Base-by-base conservation (phyloP, 805 yeast species). In the Alloascoidea africana region DNA sequence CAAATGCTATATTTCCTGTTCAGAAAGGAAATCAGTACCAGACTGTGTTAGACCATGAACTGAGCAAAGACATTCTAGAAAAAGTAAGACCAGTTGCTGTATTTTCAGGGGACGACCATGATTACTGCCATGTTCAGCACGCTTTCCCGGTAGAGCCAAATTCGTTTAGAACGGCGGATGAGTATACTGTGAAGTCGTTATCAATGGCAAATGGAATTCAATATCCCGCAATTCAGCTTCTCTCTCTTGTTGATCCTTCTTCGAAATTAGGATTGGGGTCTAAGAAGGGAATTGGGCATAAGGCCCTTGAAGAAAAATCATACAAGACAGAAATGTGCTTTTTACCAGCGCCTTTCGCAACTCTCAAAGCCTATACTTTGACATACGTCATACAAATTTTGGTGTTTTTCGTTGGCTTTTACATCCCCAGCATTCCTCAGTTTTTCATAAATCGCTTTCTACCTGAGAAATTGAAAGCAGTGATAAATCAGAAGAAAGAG, bases 41-140 rank as follows among this genome's bases (percentile, higher is more conserved):
- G 56, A 87, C 95, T 0, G 89, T 83, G n/a, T 64, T 91, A 5
- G 80, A 76, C 37, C 60, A 68, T 18, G 68, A 66, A 2, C 49
- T 79, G 3, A 62, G 89, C 0, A 65, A 71, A 32, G 66, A 70
- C 15, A 64, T 91, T 3, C 56, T 91, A 34, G 48, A 63, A 4
- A 60, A 56, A 5, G 53, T 89, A 1, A 58, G 67, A 35, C 99
- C 99, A 0, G 63, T 63, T 13, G 55, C 76, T 6, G 65, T 82
- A 3, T 83, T 86, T 50, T 74, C 93, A 4, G 99, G 98, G 1
- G 99, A 91, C 54, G 98, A 91, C 54, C 99, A 91, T 59, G 98
- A 91, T 54, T 86, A 84, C 47, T 91, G 99, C 54, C 84, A 81
- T 45, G 67, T 79, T 18, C 58, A 59, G 15, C 96, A 89, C 52